Percentiles rank a stretch among this genome's conserved stretches.
Conservation (phyloP, 805 yeast genomes). For the Saturnispora ahearnii region DNA sequence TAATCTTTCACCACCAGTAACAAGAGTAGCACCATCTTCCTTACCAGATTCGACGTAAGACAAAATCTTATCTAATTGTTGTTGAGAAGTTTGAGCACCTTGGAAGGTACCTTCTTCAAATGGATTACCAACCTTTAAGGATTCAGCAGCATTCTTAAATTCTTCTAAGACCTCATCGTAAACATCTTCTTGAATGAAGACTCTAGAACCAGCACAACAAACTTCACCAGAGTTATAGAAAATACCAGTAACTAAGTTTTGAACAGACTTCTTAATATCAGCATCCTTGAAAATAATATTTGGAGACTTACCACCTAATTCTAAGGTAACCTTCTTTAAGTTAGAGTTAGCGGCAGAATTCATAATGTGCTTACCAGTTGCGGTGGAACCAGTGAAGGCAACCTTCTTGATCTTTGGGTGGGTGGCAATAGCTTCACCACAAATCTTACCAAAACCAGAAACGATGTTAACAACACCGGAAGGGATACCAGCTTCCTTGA, state of each 20-base stretch:
- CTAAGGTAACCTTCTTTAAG: constrained; percentile 66
- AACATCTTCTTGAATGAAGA: constrained; percentile 62
- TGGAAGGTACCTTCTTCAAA: constrained; percentile 58
- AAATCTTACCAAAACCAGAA: constrained; percentile 65
- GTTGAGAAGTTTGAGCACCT: constrained; percentile 71
- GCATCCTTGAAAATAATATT: constrained; percentile 67
- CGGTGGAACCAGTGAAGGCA: constrained; percentile 79
- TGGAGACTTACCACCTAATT: constrained; percentile 80
- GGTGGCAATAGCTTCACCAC: constrained; percentile 62
- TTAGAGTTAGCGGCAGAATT: constrained; percentile 56
- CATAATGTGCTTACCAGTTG: constrained; percentile 65
- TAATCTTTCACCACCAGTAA: constrained; percentile 63
- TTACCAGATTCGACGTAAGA: constrained; percentile 60
- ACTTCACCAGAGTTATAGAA: constrained; percentile 78
- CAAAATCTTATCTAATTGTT: constrained; percentile 61
- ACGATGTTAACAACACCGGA: constrained; percentile 67
- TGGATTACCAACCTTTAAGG: constrained; percentile 65
- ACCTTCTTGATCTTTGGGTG: constrained; percentile 66
- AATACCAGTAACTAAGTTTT: constrained; percentile 55
- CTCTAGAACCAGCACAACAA: constrained; percentile 76
- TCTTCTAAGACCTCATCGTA: constrained; percentile 53
- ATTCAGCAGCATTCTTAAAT: constrained; percentile 51
- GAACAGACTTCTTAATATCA: constrained; percentile 40
- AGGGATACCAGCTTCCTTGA: constrained; percentile 64
- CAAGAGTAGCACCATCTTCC: constrained; percentile 54